These are phyloP conservation scores for Torulaspora franciscae DNA, from an alignment of 805 yeast genomes.

Conservation along the genomic window DNA sequence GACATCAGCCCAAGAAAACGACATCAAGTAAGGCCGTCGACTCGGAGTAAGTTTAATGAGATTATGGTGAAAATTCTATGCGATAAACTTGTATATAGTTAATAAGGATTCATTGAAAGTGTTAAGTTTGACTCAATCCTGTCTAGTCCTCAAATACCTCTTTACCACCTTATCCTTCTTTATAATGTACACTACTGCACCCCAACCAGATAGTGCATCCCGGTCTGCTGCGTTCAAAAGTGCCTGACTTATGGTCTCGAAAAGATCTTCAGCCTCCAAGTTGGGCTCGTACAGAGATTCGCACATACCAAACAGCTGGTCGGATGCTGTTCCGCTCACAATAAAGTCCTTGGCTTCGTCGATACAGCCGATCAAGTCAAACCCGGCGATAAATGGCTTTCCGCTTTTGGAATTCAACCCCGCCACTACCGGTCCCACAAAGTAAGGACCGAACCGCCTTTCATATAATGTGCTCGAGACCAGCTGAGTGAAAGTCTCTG, in stretches of 20 bases:
- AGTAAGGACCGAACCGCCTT: slow-evolving; percentile 92
- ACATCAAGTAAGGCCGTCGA: not conserved
- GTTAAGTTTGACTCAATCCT: slow-evolving; percentile 54
- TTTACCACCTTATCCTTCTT: slow-evolving; percentile 88
- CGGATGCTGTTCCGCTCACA: slow-evolving; percentile 94
- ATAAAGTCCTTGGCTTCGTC: slow-evolving; percentile 92
- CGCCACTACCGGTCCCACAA: slow-evolving; percentile 94
- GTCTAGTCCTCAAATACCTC: slow-evolving; percentile 87
- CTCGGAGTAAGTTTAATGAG: not conserved
- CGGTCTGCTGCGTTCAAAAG: slow-evolving; percentile 92
- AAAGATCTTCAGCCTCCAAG: slow-evolving; percentile 89
- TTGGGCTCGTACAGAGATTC: slow-evolving; percentile 93
- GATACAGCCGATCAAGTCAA: slow-evolving; percentile 94
- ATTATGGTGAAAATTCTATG: slow-evolving; percentile 1
- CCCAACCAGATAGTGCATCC: slow-evolving; percentile 98
- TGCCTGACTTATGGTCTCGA: slow-evolving; percentile 93
- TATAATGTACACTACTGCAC: slow-evolving; percentile 88
- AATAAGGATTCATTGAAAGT: not conserved
- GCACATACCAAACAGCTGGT: slow-evolving; percentile 97
- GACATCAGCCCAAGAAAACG: slow-evolving; percentile 39
- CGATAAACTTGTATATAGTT: slow-evolving; percentile 4
- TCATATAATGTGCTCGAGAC: slow-evolving; percentile 88
- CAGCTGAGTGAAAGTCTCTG: slow-evolving; percentile 86
- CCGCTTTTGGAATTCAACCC: slow-evolving; percentile 80
- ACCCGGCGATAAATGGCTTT: slow-evolving; percentile 89